Percentiles rank a stretch among this genome's conserved stretches.
phyloP scores from a whole-genome alignment of 108 stramenopile species.

The Stephanodiscus minutulus region DNA sequence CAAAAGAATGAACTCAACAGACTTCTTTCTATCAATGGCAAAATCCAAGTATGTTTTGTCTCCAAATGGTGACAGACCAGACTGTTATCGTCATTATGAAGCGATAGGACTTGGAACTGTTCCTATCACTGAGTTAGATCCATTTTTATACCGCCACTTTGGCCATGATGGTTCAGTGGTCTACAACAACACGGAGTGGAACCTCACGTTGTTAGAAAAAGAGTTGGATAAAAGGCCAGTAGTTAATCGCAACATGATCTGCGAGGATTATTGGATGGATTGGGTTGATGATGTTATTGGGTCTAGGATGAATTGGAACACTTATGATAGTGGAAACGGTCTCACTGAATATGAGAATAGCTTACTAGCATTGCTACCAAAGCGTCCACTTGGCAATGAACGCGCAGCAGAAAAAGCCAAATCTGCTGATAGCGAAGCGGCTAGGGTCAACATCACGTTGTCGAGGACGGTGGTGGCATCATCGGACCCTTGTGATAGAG shows the following conservation, averaged over 20 bases:
- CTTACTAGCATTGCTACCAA: too few relatives aligned
- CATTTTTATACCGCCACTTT: constrained; percentile 22
- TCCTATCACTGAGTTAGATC: constrained; percentile 45
- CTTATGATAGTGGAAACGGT: too few relatives aligned
- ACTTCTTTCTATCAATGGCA: constrained; percentile 30
- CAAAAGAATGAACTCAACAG: not conserved
- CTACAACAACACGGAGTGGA: constrained; percentile 23
- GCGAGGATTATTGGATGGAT: constrained; percentile 20
- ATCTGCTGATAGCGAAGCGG: too few relatives aligned
- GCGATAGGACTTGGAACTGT: constrained; percentile 43
- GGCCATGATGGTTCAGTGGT: constrained; percentile 7
- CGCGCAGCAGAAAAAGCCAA: too few relatives aligned
- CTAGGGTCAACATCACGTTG: too few relatives aligned
- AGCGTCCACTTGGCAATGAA: too few relatives aligned
- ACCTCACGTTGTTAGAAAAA: constrained; percentile 10
- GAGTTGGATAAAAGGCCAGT: not conserved
- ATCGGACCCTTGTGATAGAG: too few relatives aligned
- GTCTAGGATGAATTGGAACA: too few relatives aligned
- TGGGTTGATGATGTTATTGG: not conserved
- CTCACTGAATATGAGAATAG: too few relatives aligned
- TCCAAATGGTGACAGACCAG: constrained; percentile 47
- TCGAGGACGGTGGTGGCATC: too few relatives aligned
- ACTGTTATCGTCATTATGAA: constrained; percentile 53
- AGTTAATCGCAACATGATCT: constrained; percentile 21
- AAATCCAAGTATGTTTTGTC: constrained; percentile 25